Conservation (phyloP, 1,284 basidiomycete genomes). For the Xerocomus cyaneibrunnescens region DNA sequence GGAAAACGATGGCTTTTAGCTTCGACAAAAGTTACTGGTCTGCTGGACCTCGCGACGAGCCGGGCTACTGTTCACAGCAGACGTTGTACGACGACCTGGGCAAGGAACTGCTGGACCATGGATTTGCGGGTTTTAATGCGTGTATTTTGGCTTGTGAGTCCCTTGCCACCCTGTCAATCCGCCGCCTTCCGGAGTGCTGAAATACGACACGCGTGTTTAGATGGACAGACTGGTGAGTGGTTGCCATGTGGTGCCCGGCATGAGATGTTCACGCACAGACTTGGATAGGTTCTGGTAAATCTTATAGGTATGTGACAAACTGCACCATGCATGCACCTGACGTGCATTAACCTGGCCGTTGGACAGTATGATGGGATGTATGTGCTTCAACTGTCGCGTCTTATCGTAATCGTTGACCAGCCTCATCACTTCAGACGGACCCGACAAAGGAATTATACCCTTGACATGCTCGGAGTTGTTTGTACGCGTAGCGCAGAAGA, state of each 20-base stretch:
- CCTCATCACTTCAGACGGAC: slow-evolving; percentile 64
- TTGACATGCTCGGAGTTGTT: slow-evolving; percentile 94
- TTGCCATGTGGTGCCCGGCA: background rate
- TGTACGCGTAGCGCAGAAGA: slow-evolving; percentile 73
- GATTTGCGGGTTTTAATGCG: slow-evolving; percentile 96
- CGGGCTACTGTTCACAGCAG: slow-evolving; percentile 87
- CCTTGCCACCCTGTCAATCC: background rate
- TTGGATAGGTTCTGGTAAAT: slow-evolving; percentile 79
- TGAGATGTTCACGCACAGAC: slow-evolving; percentile 13
- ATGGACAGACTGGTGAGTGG: slow-evolving; percentile 81
- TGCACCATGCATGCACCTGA: slow-evolving; percentile 1
- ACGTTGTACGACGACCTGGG: slow-evolving; percentile 95
- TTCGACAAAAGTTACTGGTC: slow-evolving; percentile 98
- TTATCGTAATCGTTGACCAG: slow-evolving; percentile 19
- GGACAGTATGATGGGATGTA: slow-evolving; percentile 96
- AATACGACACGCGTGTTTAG: slow-evolving; percentile 39
- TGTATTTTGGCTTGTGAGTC: slow-evolving; percentile 95
- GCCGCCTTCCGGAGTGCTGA: slow-evolving; percentile 4
- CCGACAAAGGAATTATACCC: slow-evolving; percentile 97
- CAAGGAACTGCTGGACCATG: slow-evolving; percentile 91
- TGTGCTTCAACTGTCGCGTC: slow-evolving; percentile 37
- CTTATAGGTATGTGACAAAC: slow-evolving; percentile 65
- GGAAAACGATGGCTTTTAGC: slow-evolving; percentile 85
- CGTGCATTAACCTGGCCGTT: slow-evolving; percentile 4
- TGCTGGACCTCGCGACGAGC: slow-evolving; percentile 84